Conservation (phyloP, 768 basidiomycete species). For the Lactifluus subvellereus region DNA sequence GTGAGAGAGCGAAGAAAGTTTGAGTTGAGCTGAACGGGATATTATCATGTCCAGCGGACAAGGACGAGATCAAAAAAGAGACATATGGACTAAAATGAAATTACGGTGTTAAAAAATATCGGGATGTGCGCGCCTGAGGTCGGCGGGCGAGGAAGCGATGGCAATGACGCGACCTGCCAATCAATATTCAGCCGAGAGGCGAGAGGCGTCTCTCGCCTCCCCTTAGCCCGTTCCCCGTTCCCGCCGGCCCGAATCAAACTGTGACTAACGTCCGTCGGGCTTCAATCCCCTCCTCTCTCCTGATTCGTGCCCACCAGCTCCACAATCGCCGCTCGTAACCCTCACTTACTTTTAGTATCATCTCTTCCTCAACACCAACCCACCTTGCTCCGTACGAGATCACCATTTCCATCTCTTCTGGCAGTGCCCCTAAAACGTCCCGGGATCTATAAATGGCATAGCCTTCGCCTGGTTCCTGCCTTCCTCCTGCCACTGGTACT, state of each 20-base stretch:
- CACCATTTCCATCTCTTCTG: conserved; percentile 46
- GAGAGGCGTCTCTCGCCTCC: not conserved
- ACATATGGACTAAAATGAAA: conserved; percentile 5
- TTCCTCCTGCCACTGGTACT: conserved; percentile 6
- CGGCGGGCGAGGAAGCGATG: not conserved
- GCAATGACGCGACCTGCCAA: not conserved
- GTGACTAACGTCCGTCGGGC: not conserved
- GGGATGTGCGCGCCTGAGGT: not conserved
- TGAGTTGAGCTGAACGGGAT: not conserved
- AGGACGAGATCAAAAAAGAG: conserved; percentile 6
- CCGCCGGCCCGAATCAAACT: not conserved
- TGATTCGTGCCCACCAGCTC: conserved; percentile 39
- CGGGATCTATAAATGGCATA: conserved; percentile 60
- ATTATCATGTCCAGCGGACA: conserved; percentile 5
- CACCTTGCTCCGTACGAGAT: conserved; percentile 47
- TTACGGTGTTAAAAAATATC: not conserved
- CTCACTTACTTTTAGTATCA: conserved; percentile 53
- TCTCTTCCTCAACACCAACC: conserved; percentile 48
- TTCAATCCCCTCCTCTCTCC: conserved; percentile 8
- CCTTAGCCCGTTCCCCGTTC: too few species aligned
- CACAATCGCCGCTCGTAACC: conserved; percentile 58
- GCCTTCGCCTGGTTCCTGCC: conserved; percentile 48
- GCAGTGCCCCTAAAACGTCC: conserved; percentile 59
- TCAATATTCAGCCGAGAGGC: not conserved
- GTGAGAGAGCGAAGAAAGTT: not conserved